phyloP scores from a whole-genome alignment of 495 filamentous ascomycete species.

The Rhizodiscina lignyota region DNA sequence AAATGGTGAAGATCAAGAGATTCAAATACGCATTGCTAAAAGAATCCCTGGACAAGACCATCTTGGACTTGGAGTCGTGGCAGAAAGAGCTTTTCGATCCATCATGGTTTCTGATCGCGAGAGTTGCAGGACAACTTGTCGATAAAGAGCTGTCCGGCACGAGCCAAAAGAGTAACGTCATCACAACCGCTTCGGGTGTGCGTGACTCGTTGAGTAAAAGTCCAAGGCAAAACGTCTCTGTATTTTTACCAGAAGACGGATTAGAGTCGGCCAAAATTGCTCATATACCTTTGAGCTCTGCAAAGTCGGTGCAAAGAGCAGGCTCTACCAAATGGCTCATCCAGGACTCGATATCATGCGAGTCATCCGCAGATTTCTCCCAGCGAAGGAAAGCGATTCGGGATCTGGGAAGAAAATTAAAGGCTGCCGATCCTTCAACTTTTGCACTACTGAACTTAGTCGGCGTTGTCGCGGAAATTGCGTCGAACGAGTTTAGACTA shows the following conservation, averaged over 20 bases:
- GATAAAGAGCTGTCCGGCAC: conserved; percentile 10
- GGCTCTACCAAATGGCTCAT: conserved; percentile 1
- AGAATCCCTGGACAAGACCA: conserved; percentile 9
- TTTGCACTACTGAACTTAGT: conserved; percentile 5
- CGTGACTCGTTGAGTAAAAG: background rate
- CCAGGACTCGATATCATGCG: conserved; percentile 3
- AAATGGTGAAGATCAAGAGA: conserved; percentile 10
- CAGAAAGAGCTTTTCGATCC: conserved; percentile 17
- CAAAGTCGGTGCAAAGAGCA: conserved; percentile 1
- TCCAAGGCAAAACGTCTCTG: background rate
- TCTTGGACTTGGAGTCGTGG: conserved; percentile 15
- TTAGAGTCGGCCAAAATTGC: background rate
- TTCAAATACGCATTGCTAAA: conserved; percentile 16
- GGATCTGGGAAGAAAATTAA: conserved; percentile 6
- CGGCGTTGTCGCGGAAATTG: conserved; percentile 2
- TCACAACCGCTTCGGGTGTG: conserved; percentile 1
- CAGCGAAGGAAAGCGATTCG: conserved; percentile 4
- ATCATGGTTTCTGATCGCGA: conserved; percentile 17
- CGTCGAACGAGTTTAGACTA: too few relatives aligned
- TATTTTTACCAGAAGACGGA: conserved; percentile 3
- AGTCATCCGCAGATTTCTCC: background rate
- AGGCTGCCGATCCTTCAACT: conserved; percentile 4
- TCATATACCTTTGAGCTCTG: conserved; percentile 1
- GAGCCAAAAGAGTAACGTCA: background rate
- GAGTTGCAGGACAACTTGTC: conserved; percentile 7